Evolutionary conservation across 257 asterid species (phyloP).

Genomic region (Thymus quinquecostatus): DNA sequence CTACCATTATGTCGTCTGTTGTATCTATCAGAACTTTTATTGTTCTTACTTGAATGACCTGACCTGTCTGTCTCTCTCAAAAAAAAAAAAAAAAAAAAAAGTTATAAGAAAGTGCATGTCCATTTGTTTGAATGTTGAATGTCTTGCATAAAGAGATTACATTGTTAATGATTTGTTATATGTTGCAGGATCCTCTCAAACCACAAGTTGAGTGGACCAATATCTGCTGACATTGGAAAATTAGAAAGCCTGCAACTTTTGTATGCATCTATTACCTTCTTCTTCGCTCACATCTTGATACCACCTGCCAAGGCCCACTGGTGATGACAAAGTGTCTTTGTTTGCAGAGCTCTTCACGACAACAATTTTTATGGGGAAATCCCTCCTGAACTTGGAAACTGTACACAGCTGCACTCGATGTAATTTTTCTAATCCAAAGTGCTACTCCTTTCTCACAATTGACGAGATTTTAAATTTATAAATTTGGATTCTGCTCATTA

Average conservation of each 20-base stretch:
- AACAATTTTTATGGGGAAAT: slow-evolving; percentile 79
- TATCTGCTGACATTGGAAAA: slow-evolving; percentile 81
- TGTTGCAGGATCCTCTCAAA: slow-evolving; percentile 75
- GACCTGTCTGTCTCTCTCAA: slow-evolving; percentile 9
- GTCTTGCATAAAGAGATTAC: slow-evolving; percentile 24
- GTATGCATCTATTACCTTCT: slow-evolving; percentile 46
- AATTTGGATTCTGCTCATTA: slow-evolving; percentile 12
- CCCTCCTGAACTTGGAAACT: slow-evolving; percentile 84
- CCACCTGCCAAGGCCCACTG: slow-evolving; percentile 16
- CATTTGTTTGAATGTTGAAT: neutral
- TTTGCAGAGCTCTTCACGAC: slow-evolving; percentile 73
- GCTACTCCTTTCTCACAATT: slow-evolving; percentile 21
- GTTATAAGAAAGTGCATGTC: neutral
- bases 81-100: neutral
- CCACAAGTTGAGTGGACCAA: slow-evolving; percentile 80
- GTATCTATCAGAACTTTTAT: slow-evolving; percentile 6
- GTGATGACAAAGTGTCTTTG: slow-evolving; percentile 36
- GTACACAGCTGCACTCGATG: slow-evolving; percentile 71
- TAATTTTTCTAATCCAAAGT: slow-evolving; percentile 28
- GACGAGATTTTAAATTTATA: slow-evolving; percentile 10
- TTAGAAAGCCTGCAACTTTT: slow-evolving; percentile 68
- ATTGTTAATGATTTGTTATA: slow-evolving; percentile 17
- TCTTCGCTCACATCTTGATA: slow-evolving; percentile 26
- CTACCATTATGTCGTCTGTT: neutral
- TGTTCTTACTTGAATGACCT: slow-evolving; percentile 7